Conservation (phyloP, 805 yeast genomes). For the Monosporozyma servazzii region DNA sequence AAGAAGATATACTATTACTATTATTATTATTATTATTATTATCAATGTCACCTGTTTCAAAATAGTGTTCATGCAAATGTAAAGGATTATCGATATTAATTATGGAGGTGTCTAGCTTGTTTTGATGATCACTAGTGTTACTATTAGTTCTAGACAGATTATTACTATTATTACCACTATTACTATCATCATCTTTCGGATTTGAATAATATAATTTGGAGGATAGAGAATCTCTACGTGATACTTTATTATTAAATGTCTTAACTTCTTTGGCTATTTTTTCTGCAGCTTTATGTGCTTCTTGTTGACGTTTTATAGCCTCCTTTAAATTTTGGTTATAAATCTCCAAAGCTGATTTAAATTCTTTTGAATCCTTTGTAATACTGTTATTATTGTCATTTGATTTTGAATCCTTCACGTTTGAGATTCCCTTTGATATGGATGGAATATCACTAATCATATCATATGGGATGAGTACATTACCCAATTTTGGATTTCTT, state of each 20-base stretch:
- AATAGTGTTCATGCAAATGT: conserved; percentile 50
- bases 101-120: conserved; percentile 9
- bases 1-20: not conserved
- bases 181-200: not conserved
- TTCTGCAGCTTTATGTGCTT: conserved; percentile 65
- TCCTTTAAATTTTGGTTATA: conserved; percentile 47
- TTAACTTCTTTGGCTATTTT: conserved; percentile 60
- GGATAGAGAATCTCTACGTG: conserved; percentile 16
- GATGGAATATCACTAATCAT: conserved; percentile 49
- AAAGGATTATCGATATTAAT: conserved; percentile 58
- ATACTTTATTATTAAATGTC: conserved; percentile 21
- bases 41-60: conserved; percentile 28
- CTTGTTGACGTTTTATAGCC: conserved; percentile 63
- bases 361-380: conserved; percentile 33
- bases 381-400: conserved; percentile 14
- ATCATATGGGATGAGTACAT: conserved; percentile 65
- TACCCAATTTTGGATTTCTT: conserved; percentile 70
- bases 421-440: conserved; percentile 60
- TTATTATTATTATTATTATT: not conserved
- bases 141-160: not conserved
- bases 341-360: conserved; percentile 49
- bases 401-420: conserved; percentile 27
- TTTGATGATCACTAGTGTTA: not conserved
- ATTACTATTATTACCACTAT: not conserved
- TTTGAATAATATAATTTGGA: not conserved